Evolutionary conservation across 2,329 filamentous ascomycete species (phyloP), one percentile per base, ranked within the genome.

Genomic region (Mycosphaerella arachidis): DNA sequence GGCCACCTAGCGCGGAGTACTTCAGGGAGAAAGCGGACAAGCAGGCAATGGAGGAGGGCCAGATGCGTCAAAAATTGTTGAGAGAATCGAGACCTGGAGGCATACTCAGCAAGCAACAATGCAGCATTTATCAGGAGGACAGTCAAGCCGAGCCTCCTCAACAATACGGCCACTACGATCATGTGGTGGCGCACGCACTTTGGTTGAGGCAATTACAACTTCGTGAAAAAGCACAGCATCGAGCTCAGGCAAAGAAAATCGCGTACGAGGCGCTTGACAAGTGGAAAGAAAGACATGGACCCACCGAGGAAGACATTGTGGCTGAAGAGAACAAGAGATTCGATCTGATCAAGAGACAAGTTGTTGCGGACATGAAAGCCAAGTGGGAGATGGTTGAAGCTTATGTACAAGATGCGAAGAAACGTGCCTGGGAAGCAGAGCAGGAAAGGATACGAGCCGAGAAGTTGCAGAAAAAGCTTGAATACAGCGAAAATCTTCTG

Each of bases 161-260:
- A 55, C 91, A 94, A 69, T 97, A 91, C 80, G 86, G 89, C n/a
- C 92, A 95, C 67, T 84, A 86, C 70, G 92, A 97, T 70, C 90
- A 97, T 71, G 81, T 97, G 56, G 81, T 89, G 50, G 87, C 87
- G 51, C 92, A 96, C 62, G 87, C 89, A 60, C 72, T 88, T 12
- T 88, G 92, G 67, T 93, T 97, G 67, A 86, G 90, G 52, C 89
- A 86, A 68, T 80, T 97, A 37, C 84, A 97, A 77, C 76, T 87
- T 2, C 84, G 86, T 59, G 94, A 99, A 73, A 89, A 92, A 67
- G 84, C 85, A 63, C 82, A 87, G 12, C 93, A 97, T 74, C 85
- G 85, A 37, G 80, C 84, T n/a, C 80, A 83, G 2, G 93, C 93
- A 1, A 96, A 92, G 73, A 85, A 85, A 56, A 75, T 95, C 56